Conservation (phyloP, 2,329 filamentous ascomycete species). For the Cyclaneusma minus region DNA sequence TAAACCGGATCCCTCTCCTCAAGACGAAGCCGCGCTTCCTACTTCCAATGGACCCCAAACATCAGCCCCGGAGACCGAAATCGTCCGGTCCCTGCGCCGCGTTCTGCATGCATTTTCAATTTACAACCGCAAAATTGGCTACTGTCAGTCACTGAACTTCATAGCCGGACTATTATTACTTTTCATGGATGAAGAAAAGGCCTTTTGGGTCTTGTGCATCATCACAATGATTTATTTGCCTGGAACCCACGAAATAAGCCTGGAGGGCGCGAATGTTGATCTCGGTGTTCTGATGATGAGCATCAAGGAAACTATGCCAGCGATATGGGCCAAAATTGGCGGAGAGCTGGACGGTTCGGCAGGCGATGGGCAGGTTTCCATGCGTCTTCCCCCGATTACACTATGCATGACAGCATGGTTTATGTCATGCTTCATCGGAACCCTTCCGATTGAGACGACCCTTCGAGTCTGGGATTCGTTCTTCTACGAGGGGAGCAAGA, state of each 20-base stretch:
- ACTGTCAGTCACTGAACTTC: conserved; percentile 94
- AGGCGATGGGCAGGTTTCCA: conserved; percentile 17
- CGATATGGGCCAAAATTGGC: conserved; percentile 77
- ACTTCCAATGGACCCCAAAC: conserved; percentile 18
- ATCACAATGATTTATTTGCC: conserved; percentile 80
- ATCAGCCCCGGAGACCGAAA: conserved; percentile 44
- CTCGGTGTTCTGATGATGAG: conserved; percentile 84
- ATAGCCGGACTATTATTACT: conserved; percentile 77
- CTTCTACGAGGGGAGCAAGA: conserved; percentile 90
- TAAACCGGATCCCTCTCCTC: conserved; percentile 40
- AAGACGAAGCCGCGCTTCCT: conserved; percentile 16
- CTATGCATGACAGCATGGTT: conserved; percentile 94
- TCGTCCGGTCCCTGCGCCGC: conserved; percentile 67
- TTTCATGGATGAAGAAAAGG: conserved; percentile 80
- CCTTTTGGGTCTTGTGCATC: conserved; percentile 86
- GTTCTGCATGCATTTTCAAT: conserved; percentile 82
- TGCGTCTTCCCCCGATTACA: conserved; percentile 70
- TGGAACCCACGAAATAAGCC: conserved; percentile 77
- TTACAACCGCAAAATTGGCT: conserved; percentile 82
- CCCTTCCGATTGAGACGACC: conserved; percentile 79
- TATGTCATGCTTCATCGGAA: conserved; percentile 93
- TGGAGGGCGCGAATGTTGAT: conserved; percentile 88
- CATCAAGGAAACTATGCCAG: conserved; percentile 67
- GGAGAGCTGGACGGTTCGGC: conserved; percentile 45
- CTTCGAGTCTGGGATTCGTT: conserved; percentile 91